Evolutionary conservation across 306 rosid species (phyloP), one percentile per base, ranked within the genome.

Genomic region (Prunus armeniaca): DNA sequence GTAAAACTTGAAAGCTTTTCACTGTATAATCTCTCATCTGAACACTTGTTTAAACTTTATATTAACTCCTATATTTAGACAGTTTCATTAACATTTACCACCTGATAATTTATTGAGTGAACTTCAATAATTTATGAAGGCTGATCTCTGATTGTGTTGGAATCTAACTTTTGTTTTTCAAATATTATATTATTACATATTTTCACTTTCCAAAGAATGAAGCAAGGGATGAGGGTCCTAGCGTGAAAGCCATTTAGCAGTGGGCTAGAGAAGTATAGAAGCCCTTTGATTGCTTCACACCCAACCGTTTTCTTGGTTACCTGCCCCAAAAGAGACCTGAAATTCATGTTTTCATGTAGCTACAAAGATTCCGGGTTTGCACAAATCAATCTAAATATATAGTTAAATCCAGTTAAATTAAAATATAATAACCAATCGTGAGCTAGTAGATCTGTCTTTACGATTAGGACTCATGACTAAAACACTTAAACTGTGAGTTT

Each of bases 1-100:
- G 98, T 95, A 91, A 81, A 73, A 71, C 57, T 82, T 69, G 73
- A 15, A 18, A 63, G 19, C 76, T 68, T 60, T 67, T 76, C 58
- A 54, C 65, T 68, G 58, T 49, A 22, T 63, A 56, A 52, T 17
- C 52, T 61, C 55, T 34, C 55, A 57, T 72, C 67, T 73, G 68
- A 43, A 12, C 28, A 25, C 76, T 55, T 70, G 24, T 34, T 43
- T 41, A 41, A 19, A n/a, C n/a, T 38, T 38, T 38, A 38, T 38
- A 32, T 65, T n/a, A 41, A 9, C 50, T 43, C 20, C 19, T 43
- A n/a, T 41, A 38, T 38, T 10, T 19, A 46, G 46, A 50, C 28
- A 24, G 20, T 50, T 50, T 69, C 46, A 50, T 27, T 27, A 25
- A 49, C 60, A 70, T 22, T 65, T 61, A 32, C 55, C 28, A 5